These are phyloP conservation scores for Boletus sp. DNA, from an alignment of 1,284 basidiomycete genomes.

Conservation along the genomic window DNA sequence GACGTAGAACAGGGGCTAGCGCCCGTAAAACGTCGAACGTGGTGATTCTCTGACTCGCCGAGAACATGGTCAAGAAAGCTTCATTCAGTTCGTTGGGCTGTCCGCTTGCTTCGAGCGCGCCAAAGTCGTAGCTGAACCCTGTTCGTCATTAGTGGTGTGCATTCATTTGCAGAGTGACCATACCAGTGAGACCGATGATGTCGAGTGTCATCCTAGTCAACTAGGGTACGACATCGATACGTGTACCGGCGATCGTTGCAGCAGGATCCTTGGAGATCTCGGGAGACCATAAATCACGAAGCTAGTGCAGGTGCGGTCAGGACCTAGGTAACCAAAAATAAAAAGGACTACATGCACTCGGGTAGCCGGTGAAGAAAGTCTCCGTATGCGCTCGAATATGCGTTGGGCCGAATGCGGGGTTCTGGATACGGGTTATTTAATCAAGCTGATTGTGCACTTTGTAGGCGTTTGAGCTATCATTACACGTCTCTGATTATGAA, in stretches of 20 bases:
- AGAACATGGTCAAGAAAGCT: conserved; percentile 46
- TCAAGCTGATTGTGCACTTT: not conserved
- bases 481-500: conserved; percentile 17
- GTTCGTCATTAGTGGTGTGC: not conserved
- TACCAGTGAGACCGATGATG: conserved; percentile 65
- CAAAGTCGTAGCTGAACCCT: conserved; percentile 69
- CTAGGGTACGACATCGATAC: conserved; percentile 51
- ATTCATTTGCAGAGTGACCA: not conserved
- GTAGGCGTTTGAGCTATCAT: conserved; percentile 10
- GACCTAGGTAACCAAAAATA: not conserved
- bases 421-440: conserved; percentile 32
- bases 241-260: conserved; percentile 13
- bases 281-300: conserved; percentile 43
- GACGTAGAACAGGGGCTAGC: conserved; percentile 39
- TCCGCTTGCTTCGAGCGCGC: conserved; percentile 39
- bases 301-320: conserved; percentile 27
- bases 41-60: conserved; percentile 21
- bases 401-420: conserved; percentile 53
- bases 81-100: conserved; percentile 45
- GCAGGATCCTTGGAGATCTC: conserved; percentile 28
- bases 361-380: conserved; percentile 49
- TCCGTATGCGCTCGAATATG: conserved; percentile 52
- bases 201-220: conserved; percentile 60
- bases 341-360: conserved; percentile 34
- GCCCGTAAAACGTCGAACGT: conserved; percentile 35